phyloP scores from a whole-genome alignment of 352 stramenopile species.

The Nothophytophthora sp. region DNA sequence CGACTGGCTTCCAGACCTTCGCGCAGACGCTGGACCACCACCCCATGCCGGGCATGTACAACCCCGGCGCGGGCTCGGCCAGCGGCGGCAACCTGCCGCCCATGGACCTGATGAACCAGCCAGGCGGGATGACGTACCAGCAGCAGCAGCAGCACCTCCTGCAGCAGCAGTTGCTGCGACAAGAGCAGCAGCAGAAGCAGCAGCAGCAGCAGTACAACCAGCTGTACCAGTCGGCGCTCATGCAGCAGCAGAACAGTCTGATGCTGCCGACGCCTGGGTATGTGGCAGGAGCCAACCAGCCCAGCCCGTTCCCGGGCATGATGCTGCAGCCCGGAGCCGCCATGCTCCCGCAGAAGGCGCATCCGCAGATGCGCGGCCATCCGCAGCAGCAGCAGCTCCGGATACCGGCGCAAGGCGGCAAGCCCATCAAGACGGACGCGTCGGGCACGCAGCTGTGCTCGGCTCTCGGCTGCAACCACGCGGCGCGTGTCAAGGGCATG shows the following conservation, averaged over 20 bases:
- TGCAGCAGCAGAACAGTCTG: conserved; percentile 45
- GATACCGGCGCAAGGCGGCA: conserved; percentile 54
- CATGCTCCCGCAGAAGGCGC: conserved; percentile 43
- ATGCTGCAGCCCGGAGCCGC: conserved; percentile 58
- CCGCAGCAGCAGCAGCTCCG: conserved; percentile 34
- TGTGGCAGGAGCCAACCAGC: conserved; percentile 26
- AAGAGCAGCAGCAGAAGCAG: conserved; percentile 56
- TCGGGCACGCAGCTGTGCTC: conserved; percentile 71
- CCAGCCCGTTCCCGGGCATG: conserved; percentile 50
- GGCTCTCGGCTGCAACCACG: conserved; percentile 77
- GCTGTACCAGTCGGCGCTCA: conserved; percentile 58
- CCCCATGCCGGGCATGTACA: conserved; percentile 29
- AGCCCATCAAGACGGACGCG: conserved; percentile 53
- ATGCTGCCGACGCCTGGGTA: conserved; percentile 41
- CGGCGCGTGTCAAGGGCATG: conserved; percentile 81
- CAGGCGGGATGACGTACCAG: conserved; percentile 42
- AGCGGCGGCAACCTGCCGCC: conserved; percentile 16
- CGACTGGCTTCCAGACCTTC: conserved; percentile 30
- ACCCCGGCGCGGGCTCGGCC: conserved; percentile 13
- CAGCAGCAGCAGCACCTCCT: conserved; percentile 44
- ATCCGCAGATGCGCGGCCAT: conserved; percentile 26
- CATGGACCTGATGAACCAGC: conserved; percentile 38
- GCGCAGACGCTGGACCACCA: conserved; percentile 27
- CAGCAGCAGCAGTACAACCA: conserved; percentile 56
- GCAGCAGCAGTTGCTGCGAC: conserved; percentile 56